Percentiles rank a stretch among this genome's conserved stretches.
Evolutionary conservation across 306 rosid genomes (phyloP).

Genomic region (Argentina anserina): DNA sequence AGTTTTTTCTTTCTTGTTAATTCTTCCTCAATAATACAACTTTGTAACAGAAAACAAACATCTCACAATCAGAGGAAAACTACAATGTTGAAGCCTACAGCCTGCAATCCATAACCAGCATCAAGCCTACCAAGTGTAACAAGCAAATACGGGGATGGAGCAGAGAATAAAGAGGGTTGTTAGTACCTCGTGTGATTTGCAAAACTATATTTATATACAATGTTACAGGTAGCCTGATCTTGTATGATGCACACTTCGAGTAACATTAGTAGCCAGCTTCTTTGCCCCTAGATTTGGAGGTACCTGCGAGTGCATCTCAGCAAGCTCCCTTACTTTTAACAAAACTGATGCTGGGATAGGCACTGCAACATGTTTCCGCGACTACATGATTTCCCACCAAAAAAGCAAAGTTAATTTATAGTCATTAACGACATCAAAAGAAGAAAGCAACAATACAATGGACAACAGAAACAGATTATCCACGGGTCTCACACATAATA

Average conservation of each 20-base stretch:
- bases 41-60: not conserved
- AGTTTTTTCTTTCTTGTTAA: no score
- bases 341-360: slow-evolving; percentile 76
- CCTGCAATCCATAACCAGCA: slow-evolving; percentile 33
- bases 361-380: slow-evolving; percentile 69
- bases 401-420: not conserved
- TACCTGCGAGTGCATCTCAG: slow-evolving; percentile 70
- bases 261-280: slow-evolving; percentile 34
- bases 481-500: no score
- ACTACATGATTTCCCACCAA: slow-evolving; percentile 31
- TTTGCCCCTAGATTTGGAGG: slow-evolving; percentile 53
- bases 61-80: not conserved
- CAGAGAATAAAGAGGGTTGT: slow-evolving; percentile 2
- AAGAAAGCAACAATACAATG: not conserved
- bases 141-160: not conserved
- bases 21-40: no score
- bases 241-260: slow-evolving; percentile 37
- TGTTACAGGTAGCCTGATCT: slow-evolving; percentile 63
- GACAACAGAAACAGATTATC: not conserved
- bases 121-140: not conserved
- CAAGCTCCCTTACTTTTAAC: slow-evolving; percentile 80
- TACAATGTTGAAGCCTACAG: slow-evolving; percentile 10
- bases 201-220: slow-evolving; percentile 54
- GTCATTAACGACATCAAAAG: not conserved
- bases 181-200: slow-evolving; percentile 13